Evolutionary conservation across 208 protist genomes (phyloP), one percentile per base, ranked within the genome.

Genomic region (Leishmania mexicana): DNA sequence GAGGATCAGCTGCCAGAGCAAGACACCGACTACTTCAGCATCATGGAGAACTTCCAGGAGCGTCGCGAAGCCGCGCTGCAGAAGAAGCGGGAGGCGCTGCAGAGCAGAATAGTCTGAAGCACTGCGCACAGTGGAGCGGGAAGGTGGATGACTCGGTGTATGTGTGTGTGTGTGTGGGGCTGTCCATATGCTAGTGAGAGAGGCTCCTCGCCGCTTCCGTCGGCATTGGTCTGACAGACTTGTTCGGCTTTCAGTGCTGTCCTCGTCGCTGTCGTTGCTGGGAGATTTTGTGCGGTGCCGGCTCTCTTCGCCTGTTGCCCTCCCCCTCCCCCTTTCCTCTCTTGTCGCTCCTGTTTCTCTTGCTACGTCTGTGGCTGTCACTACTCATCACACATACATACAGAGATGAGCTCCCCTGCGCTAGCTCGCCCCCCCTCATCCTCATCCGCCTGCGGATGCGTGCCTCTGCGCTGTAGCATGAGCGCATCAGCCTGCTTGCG

Each of bases 21-120:
- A 45, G 87, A 93, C 7, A 94, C 90, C 42, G 91, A 95, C 67
- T 96, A 96, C 84, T 94, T 95, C 85, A 89, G 83, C 75, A 95
- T 96, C 81, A 96, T 96, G 65, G 87, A 93, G 74, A 93, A 83
- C 57, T 95, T 96, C 67, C 88, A 95, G 79, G 89, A 94, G 74
- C 83, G 93, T 19, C 88, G 93, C 2, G 90, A 94, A 68, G 88
- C 87, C 75, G 89, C 92, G 28, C 78, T 96, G 57, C 76, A 89
- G 75, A 93, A 90, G 79, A 96, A 95, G 86, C 88, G 85, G 77
- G 83, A 87, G 81, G 83, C 88, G 54, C 47, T 60, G 70, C 73
- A 84, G 19, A 88, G 83, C 81, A 83, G 78, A 72, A 85, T 85
- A 67, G 85, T 65, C 21, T 88, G 58, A 68, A 53, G 21, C n/a